These are phyloP conservation scores for Alloteropsis semialata DNA, from an alignment of 176 grass and related monocot genomes.

Conservation along the genomic window DNA sequence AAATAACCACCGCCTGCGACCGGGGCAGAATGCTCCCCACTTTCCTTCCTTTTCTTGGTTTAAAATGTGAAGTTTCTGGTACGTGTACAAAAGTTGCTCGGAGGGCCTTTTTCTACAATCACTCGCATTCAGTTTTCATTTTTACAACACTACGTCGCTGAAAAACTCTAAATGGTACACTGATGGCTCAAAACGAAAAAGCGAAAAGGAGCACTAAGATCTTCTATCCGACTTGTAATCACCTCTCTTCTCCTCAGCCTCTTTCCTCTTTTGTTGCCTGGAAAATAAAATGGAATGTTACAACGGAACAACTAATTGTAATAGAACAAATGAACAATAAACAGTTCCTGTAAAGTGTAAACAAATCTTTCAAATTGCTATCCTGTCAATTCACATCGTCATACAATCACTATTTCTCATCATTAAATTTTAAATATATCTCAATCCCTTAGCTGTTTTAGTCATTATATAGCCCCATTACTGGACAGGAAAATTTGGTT, in stretches of 20 bases:
- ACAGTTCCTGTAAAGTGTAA: not conserved
- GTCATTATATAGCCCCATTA: not conserved
- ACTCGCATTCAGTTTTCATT: not conserved
- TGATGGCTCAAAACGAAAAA: not conserved
- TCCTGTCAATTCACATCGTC: not conserved
- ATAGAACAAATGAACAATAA: not conserved
- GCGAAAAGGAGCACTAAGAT: constrained; percentile 17
- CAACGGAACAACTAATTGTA: not conserved
- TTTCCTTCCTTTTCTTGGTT: not conserved
- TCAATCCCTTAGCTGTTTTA: not conserved
- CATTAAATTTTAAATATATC: not conserved
- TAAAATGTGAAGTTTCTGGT: not conserved
- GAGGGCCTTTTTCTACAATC: not conserved
- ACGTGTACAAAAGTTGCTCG: not conserved
- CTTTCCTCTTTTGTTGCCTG: constrained; percentile 90
- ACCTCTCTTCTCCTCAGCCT: constrained; percentile 67
- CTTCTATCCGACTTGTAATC: constrained; percentile 77
- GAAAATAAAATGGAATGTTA: constrained; percentile 27
- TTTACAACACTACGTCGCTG: constrained; percentile 7
- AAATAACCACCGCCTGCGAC: not conserved
- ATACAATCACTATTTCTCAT: not conserved
- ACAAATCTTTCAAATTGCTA: not conserved
- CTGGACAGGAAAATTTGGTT: not conserved
- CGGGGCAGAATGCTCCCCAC: not conserved
- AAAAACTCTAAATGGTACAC: not conserved